phyloP scores from a whole-genome alignment of 129 eudicot genomes.

The Flaveria linearis region DNA sequence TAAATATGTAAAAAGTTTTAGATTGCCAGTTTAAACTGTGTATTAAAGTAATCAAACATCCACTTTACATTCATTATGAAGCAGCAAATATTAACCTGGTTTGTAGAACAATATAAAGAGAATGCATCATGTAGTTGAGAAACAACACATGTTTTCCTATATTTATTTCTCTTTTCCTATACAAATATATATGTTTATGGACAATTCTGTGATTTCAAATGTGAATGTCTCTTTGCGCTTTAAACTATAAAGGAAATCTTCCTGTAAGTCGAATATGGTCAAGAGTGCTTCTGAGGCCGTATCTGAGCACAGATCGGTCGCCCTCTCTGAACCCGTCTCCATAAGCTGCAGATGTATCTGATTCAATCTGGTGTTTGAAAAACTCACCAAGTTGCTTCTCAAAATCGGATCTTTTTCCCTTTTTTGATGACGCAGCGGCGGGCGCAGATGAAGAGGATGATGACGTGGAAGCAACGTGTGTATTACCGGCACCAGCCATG shows the following conservation, averaged over 20 bases:
- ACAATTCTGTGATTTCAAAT: constrained; percentile 32
- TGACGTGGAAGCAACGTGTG: constrained; percentile 33
- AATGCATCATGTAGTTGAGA: constrained; percentile 1
- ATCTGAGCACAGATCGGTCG: constrained; percentile 32
- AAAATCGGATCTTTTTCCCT: constrained; percentile 34
- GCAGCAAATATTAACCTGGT: not conserved
- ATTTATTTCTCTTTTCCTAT: constrained; percentile 22
- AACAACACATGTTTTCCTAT: constrained; percentile 21
- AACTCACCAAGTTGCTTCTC: constrained; percentile 46
- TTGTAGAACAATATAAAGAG: not conserved
- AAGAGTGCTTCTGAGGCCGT: constrained; percentile 44
- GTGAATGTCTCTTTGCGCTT: constrained; percentile 22
- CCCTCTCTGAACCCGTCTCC: constrained; percentile 45
- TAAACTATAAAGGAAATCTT: constrained; percentile 35
- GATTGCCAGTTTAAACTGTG: not conserved
- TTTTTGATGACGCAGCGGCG: constrained; percentile 38
- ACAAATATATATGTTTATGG: constrained; percentile 17
- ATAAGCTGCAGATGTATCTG: constrained; percentile 39
- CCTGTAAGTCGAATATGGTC: constrained; percentile 45
- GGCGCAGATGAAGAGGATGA: constrained; percentile 35
- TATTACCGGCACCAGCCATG: constrained; percentile 30
- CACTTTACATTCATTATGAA: not conserved
- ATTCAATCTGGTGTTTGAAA: constrained; percentile 38
- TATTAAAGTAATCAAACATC: not conserved
- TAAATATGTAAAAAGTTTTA: not conserved